Evolutionary conservation across 257 asterid species (phyloP), one percentile per base, ranked within the genome.

Genomic region (Nicotiana undulata): DNA sequence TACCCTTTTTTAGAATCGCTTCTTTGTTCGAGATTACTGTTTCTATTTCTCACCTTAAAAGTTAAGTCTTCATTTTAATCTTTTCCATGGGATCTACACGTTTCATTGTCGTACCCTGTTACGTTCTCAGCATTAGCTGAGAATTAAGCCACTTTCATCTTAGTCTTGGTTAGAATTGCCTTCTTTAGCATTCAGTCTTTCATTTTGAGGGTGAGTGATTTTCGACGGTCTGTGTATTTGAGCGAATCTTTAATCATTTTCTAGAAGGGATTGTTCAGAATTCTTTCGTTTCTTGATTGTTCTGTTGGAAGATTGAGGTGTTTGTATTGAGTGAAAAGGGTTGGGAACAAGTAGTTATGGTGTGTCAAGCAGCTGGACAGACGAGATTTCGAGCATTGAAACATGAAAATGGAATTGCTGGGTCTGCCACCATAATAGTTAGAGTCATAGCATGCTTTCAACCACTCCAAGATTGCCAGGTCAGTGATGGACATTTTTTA

Each of bases 391-490:
- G 99, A 83, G 94, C 92, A 84, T 88, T 89, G 93, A 95, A 93
- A 90, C 97, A 93, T 68, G 98, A 93, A 86, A 91, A 76, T 90
- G 99, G 99, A 85, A 86, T 91, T 86, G 91, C 86, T 16, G 98
- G 99, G 89, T 82, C 82, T 89, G 90, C 97, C 88, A 92, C 98
- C 90, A 91, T 95, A 55, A 88, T 92, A 79, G 97, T 95, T 95
- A 95, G 94, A 90, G 92, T 95, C 16, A 92, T 95, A 86, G 99
- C 96, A 76, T 95, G 99, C 91, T 93, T 95, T 87, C 99, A 93
- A 91, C 97, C 98, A 81, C 98, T 95, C 79, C 97, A 92, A 85
- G 99, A 93, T 89, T 95, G 99, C 86, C 99, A 95, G 99, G 99
- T 95, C 52, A 31, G 94, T 61, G 1, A 2, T 31, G 37, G 15